phyloP scores from a whole-genome alignment of 2,329 filamentous ascomycete species.

The Hymenoscyphus salicellus region DNA sequence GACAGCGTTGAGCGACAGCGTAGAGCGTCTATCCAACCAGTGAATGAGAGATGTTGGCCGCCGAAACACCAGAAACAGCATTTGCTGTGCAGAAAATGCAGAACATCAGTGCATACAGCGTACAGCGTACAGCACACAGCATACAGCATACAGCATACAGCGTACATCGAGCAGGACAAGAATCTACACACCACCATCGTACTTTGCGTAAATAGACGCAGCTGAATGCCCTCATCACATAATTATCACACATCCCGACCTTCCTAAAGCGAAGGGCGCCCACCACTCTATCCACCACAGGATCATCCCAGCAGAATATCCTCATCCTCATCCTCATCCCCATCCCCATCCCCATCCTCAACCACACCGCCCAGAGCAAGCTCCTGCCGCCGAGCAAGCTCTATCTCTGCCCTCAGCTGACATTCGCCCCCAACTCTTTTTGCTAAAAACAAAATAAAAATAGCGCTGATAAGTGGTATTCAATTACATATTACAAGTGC shows the following conservation, averaged over 20 bases:
- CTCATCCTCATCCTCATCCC: no score
- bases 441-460: slow-evolving; percentile 26
- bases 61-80: not conserved
- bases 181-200: not conserved
- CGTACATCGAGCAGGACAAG: no score
- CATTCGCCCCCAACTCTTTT: slow-evolving; percentile 16
- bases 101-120: not conserved
- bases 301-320: slow-evolving; percentile 9
- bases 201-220: not conserved
- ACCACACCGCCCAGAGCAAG: not conserved
- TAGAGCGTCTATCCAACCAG: slow-evolving; percentile 6
- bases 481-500: not conserved
- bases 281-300: not conserved
- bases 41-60: not conserved
- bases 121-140: not conserved
- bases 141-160: not conserved
- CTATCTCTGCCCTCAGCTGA: slow-evolving; percentile 24
- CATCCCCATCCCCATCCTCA: no score
- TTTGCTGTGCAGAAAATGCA: slow-evolving; percentile 2
- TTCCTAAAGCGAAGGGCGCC: not conserved
- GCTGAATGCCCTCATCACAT: not conserved
- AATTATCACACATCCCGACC: not conserved
- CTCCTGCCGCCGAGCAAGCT: not conserved
- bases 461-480: no score
- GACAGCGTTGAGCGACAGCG: slow-evolving; percentile 2